A percentile compares a stretch with the other conserved stretches of the same genome.
phyloP scores from a whole-genome alignment of 1,284 basidiomycete species.

The Rhodotorula sp. region DNA sequence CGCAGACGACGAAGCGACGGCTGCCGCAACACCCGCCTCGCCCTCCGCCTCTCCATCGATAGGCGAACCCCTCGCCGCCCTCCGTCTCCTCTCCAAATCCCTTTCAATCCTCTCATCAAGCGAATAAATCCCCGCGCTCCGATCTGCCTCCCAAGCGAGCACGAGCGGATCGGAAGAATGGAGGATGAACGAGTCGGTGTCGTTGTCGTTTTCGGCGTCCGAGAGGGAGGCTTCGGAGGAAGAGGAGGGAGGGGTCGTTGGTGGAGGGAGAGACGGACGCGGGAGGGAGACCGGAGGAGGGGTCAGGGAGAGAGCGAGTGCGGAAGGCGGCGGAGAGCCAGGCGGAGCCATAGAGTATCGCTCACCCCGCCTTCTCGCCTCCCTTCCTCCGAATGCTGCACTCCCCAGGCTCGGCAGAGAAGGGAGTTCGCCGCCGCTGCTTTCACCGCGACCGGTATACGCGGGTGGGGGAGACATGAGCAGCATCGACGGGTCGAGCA shows the following conservation, averaged over 20 bases:
- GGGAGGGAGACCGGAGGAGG: not conserved
- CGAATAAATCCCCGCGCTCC: slow-evolving; percentile 18
- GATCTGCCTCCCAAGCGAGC: slow-evolving; percentile 38
- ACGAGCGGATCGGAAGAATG: slow-evolving; percentile 28
- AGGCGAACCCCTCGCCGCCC: not conserved
- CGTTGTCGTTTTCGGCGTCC: not conserved
- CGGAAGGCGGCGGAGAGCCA: not conserved
- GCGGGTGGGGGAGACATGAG: slow-evolving; percentile 20
- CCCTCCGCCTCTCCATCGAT: not conserved
- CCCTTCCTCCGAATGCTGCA: not conserved
- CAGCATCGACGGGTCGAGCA: slow-evolving; percentile 22
- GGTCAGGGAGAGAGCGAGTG: not conserved
- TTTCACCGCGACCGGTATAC: not conserved
- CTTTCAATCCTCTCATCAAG: slow-evolving; percentile 34
- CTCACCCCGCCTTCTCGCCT: not conserved
- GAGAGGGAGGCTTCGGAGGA: not conserved
- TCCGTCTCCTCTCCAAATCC: slow-evolving; percentile 30
- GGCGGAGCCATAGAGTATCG: not conserved
- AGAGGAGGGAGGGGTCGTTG: not conserved
- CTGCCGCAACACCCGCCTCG: not conserved
- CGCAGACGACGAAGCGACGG: not conserved
- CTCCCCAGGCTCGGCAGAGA: not conserved
- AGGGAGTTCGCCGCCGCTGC: not conserved
- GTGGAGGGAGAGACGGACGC: not conserved
- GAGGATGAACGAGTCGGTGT: not conserved